Evolutionary conservation across 2,329 filamentous ascomycete species (phyloP).

Genomic region (Pseudogymnoascus sp.): DNA sequence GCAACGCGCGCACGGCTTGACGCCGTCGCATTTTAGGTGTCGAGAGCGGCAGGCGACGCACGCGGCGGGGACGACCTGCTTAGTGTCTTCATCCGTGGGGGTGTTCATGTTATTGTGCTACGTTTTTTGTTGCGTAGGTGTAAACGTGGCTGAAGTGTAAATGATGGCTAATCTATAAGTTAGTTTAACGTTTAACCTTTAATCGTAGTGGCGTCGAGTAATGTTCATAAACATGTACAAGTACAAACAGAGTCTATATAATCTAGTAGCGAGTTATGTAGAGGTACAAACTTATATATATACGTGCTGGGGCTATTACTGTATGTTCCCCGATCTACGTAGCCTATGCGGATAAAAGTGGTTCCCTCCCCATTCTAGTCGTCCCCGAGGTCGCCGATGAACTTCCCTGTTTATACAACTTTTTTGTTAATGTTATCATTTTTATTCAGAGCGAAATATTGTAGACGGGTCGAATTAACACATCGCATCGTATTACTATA

Average conservation of each 20-base stretch:
- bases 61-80: constrained; percentile 11
- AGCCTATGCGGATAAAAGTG: neutral
- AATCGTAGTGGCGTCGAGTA: neutral
- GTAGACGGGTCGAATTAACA: neutral
- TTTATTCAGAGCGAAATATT: neutral
- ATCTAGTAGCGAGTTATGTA: neutral
- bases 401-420: neutral
- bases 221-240: neutral
- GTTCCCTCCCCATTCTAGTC: neutral
- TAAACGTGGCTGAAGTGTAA: neutral
- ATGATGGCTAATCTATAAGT: neutral
- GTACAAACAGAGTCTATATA: neutral
- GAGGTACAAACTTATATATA: neutral
- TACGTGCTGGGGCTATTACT: neutral
- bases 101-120: neutral
- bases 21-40: constrained; percentile 70
- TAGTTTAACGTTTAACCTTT: neutral
- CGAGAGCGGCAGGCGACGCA: constrained; percentile 31
- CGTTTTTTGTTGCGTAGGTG: neutral
- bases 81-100: neutral
- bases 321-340: neutral
- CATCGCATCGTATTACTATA: neutral
- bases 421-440: neutral
- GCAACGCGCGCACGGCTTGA: constrained; percentile 62
- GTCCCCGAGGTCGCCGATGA: neutral